Evolutionary conservation across 2,329 filamentous ascomycete species (phyloP), one percentile per base, ranked within the genome.

Genomic region (Trichoderma atrobrunneum): DNA sequence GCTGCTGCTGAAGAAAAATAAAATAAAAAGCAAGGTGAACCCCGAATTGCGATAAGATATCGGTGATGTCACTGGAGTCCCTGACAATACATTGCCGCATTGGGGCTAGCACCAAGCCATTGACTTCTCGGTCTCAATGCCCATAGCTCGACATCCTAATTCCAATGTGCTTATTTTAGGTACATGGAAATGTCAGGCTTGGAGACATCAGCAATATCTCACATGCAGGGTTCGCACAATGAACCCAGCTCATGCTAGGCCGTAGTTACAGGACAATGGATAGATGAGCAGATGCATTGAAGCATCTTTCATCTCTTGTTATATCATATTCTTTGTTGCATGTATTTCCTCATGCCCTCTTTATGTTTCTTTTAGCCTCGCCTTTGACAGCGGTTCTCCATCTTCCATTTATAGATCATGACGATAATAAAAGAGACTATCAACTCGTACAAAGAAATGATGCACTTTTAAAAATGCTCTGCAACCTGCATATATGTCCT

Each of bases 1-100:
- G 48, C 2, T 4, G 56, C 56, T 59, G 56, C 28, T 30, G 18
- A n/a, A 39, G 32, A 12, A 26, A 18, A 48, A 39, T 10, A 21
- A 24, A 61, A 34, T 6, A 39, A 62, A 62, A 62, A 60, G 48
- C 21, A 30, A 10, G 18, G 5, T 59, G 34, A 26, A 26, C 10
- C 26, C 43, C 7, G 62, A 32, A 51, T 54, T 43, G 62, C 62
- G 62, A 65, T 65, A 65, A 65, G 62, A 32, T 65, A 65, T 54
- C 62, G 26, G 39, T 65, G 62, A 65, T 65, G 62, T 65, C 62
- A 65, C 62, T 11, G 18, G 24, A 3, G 61, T 3, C 57, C 26
- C 39, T 26, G 28, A 54, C 39, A 26, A 54, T 7, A 21, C 2
- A 54, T 6, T 21, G 62, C 39, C 62, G 30, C n/a, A 65, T 65